phyloP scores from a whole-genome alignment of 1,284 basidiomycete species.

The Naganishia sp. region DNA sequence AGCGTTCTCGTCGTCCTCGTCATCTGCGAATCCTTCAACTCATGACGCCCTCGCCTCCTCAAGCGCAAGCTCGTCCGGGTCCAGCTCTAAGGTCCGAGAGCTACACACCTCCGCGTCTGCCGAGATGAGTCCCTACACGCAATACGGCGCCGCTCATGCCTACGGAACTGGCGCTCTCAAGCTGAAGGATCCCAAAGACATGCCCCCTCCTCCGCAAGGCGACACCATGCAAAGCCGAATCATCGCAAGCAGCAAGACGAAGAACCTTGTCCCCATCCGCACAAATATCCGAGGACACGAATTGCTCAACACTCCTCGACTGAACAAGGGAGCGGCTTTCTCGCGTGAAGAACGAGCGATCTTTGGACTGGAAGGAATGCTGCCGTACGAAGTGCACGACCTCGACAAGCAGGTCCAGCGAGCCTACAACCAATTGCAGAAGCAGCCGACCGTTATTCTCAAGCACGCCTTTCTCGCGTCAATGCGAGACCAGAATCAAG shows the following conservation, averaged over 20 bases:
- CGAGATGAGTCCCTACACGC: slow-evolving; percentile 25
- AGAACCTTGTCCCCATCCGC: slow-evolving; percentile 35
- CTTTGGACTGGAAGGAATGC: slow-evolving; percentile 73
- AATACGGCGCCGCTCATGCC: slow-evolving; percentile 25
- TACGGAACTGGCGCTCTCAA: slow-evolving; percentile 23
- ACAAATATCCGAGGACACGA: slow-evolving; percentile 60
- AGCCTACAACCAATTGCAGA: slow-evolving; percentile 65
- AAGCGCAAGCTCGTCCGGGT: slow-evolving; percentile 1
- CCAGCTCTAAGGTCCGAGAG: slow-evolving; percentile 15
- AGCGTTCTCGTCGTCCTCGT: slow-evolving; percentile 9
- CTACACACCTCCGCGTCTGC: slow-evolving; percentile 16
- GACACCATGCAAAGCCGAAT: slow-evolving; percentile 30
- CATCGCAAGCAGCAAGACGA: slow-evolving; percentile 33
- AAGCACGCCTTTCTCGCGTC: slow-evolving; percentile 57
- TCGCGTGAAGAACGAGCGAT: slow-evolving; percentile 66
- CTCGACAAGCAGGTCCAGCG: slow-evolving; percentile 70
- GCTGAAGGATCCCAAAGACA: slow-evolving; percentile 19
- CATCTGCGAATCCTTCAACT: slow-evolving; percentile 7
- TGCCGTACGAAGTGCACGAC: slow-evolving; percentile 72
- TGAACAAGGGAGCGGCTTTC: slow-evolving; percentile 65
- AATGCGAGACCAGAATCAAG: slow-evolving; percentile 62
- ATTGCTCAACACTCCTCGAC: slow-evolving; percentile 64
- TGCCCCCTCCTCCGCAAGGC: slow-evolving; percentile 23
- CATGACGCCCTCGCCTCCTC: not conserved
- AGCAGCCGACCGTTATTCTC: slow-evolving; percentile 51